phyloP scores from a whole-genome alignment of 2,329 filamentous ascomycete species.

The Trematosphaeria pertusa region DNA sequence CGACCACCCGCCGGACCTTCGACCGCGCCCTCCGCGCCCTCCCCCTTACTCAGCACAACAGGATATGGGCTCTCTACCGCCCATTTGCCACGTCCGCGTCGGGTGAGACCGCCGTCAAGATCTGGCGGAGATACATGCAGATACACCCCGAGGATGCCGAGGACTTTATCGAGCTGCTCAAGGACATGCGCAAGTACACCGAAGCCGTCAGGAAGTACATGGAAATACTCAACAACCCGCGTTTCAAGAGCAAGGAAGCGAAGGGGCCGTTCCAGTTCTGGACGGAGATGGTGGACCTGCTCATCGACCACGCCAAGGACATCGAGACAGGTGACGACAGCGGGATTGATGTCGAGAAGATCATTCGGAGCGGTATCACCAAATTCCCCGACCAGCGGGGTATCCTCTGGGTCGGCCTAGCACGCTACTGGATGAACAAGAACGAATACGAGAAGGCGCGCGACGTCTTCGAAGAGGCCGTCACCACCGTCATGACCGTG shows the following conservation, averaged over 20 bases:
- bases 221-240: constrained; percentile 85
- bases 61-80: constrained; percentile 91
- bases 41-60: constrained; percentile 92
- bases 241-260: constrained; percentile 89
- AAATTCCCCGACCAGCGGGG: constrained; percentile 93
- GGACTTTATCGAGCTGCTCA: constrained; percentile 89
- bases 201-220: constrained; percentile 93
- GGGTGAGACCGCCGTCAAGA: constrained; percentile 87
- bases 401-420: constrained; percentile 92
- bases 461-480: constrained; percentile 93
- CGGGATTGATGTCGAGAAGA: constrained; percentile 88
- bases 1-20: constrained; percentile 84
- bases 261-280: constrained; percentile 97
- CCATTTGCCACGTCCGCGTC: constrained; percentile 91
- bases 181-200: constrained; percentile 82
- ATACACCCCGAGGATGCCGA: constrained; percentile 94
- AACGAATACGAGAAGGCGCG: constrained; percentile 92
- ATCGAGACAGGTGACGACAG: constrained; percentile 81
- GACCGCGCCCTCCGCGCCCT: constrained; percentile 90
- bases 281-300: constrained; percentile 94
- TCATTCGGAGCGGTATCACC: constrained; percentile 89
- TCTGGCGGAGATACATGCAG: constrained; percentile 97
- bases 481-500: constrained; percentile 98
- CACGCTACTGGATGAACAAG: constrained; percentile 94
- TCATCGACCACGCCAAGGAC: constrained; percentile 88